phyloP scores from a whole-genome alignment of 257 asterid genomes.

The Scutellaria baicalensis region DNA sequence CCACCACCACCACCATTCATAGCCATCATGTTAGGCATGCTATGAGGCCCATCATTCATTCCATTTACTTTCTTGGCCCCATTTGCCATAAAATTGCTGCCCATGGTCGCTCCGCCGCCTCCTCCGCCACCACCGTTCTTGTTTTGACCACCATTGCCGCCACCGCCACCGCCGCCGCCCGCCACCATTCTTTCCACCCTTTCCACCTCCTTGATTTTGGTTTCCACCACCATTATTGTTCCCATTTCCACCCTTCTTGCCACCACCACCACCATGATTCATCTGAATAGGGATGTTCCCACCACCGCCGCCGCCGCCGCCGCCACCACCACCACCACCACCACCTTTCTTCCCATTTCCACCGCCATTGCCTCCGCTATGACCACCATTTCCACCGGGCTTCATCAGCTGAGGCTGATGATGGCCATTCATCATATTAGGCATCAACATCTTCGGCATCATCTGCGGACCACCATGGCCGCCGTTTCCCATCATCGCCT shows the following conservation, averaged over 20 bases:
- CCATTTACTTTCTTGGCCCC: conserved; percentile 64
- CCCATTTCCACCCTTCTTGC: conserved; percentile 35
- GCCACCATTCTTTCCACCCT: conserved; percentile 37
- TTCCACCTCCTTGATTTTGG: conserved; percentile 35
- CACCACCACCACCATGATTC: conserved; percentile 34
- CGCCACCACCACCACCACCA: conserved; percentile 23
- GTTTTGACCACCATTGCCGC: conserved; percentile 45
- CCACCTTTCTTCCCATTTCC: conserved; percentile 21
- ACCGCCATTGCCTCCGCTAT: background rate
- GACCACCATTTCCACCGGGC: conserved; percentile 23
- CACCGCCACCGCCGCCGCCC: conserved; percentile 27
- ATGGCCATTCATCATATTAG: conserved; percentile 41
- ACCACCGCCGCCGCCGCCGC: conserved; percentile 18
- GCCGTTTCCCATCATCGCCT: conserved; percentile 40
- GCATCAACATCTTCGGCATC: conserved; percentile 51
- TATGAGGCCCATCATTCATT: conserved; percentile 58
- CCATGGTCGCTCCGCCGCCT: conserved; percentile 30
- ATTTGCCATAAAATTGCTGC: conserved; percentile 36
- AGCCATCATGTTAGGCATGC: conserved; percentile 91
- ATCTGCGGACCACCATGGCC: conserved; percentile 33
- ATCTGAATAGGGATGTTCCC: conserved; percentile 19
- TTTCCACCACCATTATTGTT: conserved; percentile 33
- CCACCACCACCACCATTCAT: conserved; percentile 35
- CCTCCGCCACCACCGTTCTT: conserved; percentile 29
- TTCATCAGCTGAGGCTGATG: conserved; percentile 42